phyloP scores from a whole-genome alignment of 176 grass and related monocot species.

The Elaeis guineensis region DNA sequence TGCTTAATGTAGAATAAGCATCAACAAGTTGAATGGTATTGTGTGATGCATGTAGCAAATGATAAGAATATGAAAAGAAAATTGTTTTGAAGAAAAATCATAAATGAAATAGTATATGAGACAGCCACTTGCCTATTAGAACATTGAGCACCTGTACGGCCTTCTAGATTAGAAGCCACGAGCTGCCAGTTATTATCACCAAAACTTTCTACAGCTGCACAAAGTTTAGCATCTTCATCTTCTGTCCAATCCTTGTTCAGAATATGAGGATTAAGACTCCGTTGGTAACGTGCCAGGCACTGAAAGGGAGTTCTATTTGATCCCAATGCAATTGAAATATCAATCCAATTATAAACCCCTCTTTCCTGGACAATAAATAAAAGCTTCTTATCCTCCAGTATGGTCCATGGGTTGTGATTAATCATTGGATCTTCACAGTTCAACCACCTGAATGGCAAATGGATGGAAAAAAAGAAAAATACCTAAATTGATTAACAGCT shows the following conservation, averaged over 20 bases:
- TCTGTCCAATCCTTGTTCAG: slow-evolving; percentile 76
- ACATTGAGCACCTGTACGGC: slow-evolving; percentile 75
- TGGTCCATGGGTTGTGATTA: slow-evolving; percentile 67
- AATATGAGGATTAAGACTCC: slow-evolving; percentile 96
- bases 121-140: slow-evolving; percentile 51
- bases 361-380: slow-evolving; percentile 66
- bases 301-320: slow-evolving; percentile 82
- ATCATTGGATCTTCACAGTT: slow-evolving; percentile 85
- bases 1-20: too few relatives aligned
- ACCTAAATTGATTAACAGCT: too few relatives aligned
- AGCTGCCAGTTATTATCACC: slow-evolving; percentile 86
- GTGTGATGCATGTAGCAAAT: too few relatives aligned
- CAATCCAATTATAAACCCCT: slow-evolving; percentile 87
- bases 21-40: too few relatives aligned
- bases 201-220: slow-evolving; percentile 51
- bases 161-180: slow-evolving; percentile 51
- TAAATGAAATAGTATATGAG: background rate
- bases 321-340: slow-evolving; percentile 57
- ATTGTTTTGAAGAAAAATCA: background rate
- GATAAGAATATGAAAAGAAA: too few relatives aligned
- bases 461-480: background rate
- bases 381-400: slow-evolving; percentile 75
- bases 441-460: slow-evolving; percentile 54
- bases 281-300: slow-evolving; percentile 80
- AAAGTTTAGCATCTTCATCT: slow-evolving; percentile 72